phyloP scores from a whole-genome alignment of 345 rosid genomes.

The Mallotus nudiflorus region DNA sequence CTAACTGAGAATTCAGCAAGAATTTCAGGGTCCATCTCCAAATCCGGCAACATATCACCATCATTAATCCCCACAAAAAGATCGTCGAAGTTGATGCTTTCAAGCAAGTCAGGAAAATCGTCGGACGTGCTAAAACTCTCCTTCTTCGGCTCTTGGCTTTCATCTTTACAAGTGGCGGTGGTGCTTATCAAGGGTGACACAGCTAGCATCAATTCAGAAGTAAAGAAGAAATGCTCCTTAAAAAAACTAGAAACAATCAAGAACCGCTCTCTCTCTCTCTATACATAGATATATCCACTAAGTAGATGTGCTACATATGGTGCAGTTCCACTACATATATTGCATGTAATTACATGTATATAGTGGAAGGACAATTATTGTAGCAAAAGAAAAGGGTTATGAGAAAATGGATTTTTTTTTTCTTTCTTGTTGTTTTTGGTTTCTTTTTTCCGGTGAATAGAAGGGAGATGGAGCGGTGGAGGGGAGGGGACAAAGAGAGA shows the following conservation, averaged over 20 bases:
- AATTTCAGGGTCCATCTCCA: constrained; percentile 73
- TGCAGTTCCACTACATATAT: constrained; percentile 17
- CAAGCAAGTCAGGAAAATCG: constrained; percentile 54
- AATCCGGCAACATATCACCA: constrained; percentile 57
- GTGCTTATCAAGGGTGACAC: constrained; percentile 53
- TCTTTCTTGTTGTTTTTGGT: neutral
- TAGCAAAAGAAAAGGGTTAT: neutral
- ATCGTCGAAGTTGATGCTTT: constrained; percentile 75
- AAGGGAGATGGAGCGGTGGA: constrained; percentile 9
- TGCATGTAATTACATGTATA: constrained; percentile 29
- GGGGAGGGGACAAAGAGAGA: constrained; percentile 13
- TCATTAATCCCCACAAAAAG: constrained; percentile 68
- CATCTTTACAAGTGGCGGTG: constrained; percentile 28
- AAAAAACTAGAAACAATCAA: neutral
- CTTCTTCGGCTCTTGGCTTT: constrained; percentile 45
- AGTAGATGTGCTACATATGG: neutral
- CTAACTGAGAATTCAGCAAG: constrained; percentile 58
- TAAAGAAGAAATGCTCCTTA: neutral
- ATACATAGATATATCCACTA: neutral
- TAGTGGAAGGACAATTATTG: neutral
- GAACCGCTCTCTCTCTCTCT: too few relatives aligned
- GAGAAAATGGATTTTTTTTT: neutral
- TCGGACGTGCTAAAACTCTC: constrained; percentile 32
- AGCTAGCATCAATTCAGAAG: constrained; percentile 65
- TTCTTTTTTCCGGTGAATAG: constrained; percentile 13